Evolutionary conservation across 176 grass and related monocot genomes (phyloP), one percentile per base, ranked within the genome.

Genomic region (Olyra latifolia): DNA sequence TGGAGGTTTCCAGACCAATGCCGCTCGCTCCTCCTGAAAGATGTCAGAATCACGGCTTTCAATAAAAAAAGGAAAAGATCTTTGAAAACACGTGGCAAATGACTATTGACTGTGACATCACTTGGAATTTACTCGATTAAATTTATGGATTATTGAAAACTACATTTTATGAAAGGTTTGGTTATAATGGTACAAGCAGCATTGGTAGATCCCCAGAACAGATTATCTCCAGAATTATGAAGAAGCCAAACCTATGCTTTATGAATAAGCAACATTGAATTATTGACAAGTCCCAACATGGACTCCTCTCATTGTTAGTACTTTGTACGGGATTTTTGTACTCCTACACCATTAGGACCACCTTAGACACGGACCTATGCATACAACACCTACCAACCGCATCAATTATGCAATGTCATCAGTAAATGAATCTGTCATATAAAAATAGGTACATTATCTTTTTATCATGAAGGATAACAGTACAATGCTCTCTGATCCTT

Each of bases 1-100:
- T 86, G 8, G 96, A 88, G 46, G 96, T 99, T 84, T 99, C 96
- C 53, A 94, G 52, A 54, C 96, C 96, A 79, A 99, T 99, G 39
- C 96, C 96, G 76, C 96, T 91, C 38, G 88, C 87, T 62, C 96
- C 92, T 65, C 96, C 96, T 95, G 78, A 32, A 60, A 74, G 55
- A 81, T 28, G 17, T 1, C 50, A 73, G 41, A 63, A 66, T 30
- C 9, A 7, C 10, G 12, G 13, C 20, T 46, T 53, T 76, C 7
- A 55, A 24, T 55, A 76, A 81, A 76, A 76, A 62, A 25, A 32
- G 4, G 32, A 61, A 35, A 35, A 80, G 0, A 52, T 67, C 6
- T 45, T 54, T 4, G 13, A 23, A 10, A 77, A 65, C 52, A 69
- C 29, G 11, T 53, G 62, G 28, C 7, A 63, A 41, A 53, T 56